Percentiles rank a stretch among this genome's conserved stretches.
Conservation (phyloP, 1,139 yeast species). For the Diutina rugosa region DNA sequence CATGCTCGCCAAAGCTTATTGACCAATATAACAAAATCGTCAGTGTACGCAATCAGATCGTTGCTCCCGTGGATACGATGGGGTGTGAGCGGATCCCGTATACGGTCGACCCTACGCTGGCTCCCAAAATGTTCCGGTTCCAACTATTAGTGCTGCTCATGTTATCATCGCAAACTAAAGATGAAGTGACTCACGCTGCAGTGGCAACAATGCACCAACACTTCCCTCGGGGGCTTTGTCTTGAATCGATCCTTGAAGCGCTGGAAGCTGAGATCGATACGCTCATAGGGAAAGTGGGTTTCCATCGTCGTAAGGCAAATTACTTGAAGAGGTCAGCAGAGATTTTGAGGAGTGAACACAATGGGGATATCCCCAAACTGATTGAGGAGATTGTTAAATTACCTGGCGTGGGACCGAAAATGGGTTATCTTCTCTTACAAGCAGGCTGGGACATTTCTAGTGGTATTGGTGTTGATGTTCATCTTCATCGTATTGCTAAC, state of each 20-base stretch:
- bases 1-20: neutral
- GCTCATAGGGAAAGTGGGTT: slow-evolving; percentile 73
- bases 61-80: slow-evolving; percentile 79
- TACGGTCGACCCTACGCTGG: slow-evolving; percentile 16
- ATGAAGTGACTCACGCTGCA: slow-evolving; percentile 69
- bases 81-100: slow-evolving; percentile 76
- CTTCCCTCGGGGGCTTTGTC: slow-evolving; percentile 21
- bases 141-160: slow-evolving; percentile 70
- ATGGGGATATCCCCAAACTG: slow-evolving; percentile 59
- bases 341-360: slow-evolving; percentile 34
- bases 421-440: slow-evolving; percentile 77
- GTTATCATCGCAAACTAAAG: slow-evolving; percentile 90
- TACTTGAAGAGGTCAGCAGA: slow-evolving; percentile 54
- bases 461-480: slow-evolving; percentile 94
- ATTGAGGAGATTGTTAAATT: slow-evolving; percentile 52
- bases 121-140: slow-evolving; percentile 42
- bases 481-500: slow-evolving; percentile 68
- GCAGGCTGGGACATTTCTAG: slow-evolving; percentile 64
- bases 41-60: slow-evolving; percentile 46
- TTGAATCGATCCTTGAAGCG: slow-evolving; percentile 25
- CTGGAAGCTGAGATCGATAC: slow-evolving; percentile 47
- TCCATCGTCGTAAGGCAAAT: slow-evolving; percentile 66
- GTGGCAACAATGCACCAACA: slow-evolving; percentile 46
- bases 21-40: slow-evolving; percentile 41
- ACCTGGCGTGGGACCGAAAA: slow-evolving; percentile 95